Evolutionary conservation across 371 early-diverging fungal genomes (phyloP), one percentile per base, ranked within the genome.

Genomic region (Rhizopus delemar): DNA sequence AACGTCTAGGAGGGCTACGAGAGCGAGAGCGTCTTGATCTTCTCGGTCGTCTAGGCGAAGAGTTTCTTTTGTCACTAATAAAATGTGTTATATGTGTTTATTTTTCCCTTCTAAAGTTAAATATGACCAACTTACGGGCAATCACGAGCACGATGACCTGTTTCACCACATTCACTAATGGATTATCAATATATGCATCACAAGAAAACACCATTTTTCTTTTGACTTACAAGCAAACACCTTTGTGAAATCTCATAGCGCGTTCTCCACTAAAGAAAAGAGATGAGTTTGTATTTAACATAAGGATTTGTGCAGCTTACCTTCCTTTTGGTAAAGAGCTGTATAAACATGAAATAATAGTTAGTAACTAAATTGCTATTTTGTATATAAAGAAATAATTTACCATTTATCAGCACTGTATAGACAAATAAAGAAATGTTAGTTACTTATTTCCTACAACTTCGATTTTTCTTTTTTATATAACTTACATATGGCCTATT

Each of bases 401-500:
- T 65, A 75, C 72, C 75, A 75, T 61, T 75, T 72, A 56, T 71
- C 66, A 6, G 75, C 73, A 64, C 73, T 73, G 45, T 32, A 33
- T 33, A 15, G 3, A 45, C 11, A 45, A 46, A 22, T 31, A 56
- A 15, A 45, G 51, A 29, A 38, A n/a, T 48, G 48, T 38, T 32
- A 29, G 35, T 33, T 43, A 13, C n/a, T 12, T 16, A 5, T 36
- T 38, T 16, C 22, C 52, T 16, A n/a, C 22, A 22, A 22, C 22
- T 22, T 1, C 22, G 2, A 22, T 22, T 22, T 22, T 22, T 38
- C 35, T 16, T 4, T 16, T 51, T 5, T 22, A 16, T n/a, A 6
- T 36, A 5, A 48, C 74, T 74, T 74, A 74, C 74, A 74, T 74
- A 50, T 74, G 74, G 8, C 74, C 74, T 74, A 71, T n/a, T 51